Percentiles rank a stretch among this genome's conserved stretches.
These are phyloP conservation scores for Aegle marmelos DNA, from an alignment of 345 rosid genomes.

Conservation along the genomic window DNA sequence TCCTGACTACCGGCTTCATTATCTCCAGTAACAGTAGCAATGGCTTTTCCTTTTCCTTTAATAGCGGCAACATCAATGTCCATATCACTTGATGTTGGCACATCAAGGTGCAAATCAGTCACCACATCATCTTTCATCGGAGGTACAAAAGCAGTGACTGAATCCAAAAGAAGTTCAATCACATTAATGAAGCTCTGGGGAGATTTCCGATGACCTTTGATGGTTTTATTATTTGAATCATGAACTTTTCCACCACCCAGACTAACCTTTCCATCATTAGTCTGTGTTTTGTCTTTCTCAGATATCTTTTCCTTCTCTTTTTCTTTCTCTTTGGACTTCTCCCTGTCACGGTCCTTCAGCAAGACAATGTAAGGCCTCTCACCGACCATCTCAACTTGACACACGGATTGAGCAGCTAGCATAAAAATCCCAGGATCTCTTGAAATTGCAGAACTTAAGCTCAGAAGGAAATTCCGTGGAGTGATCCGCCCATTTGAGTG, in stretches of 20 bases:
- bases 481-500: conserved; percentile 79
- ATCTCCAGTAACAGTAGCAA: conserved; percentile 56
- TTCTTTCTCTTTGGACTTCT: conserved; percentile 68
- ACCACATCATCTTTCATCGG: conserved; percentile 49
- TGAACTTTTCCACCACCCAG: conserved; percentile 42
- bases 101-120: conserved; percentile 30
- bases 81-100: conserved; percentile 64
- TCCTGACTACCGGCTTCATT: conserved; percentile 52
- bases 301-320: conserved; percentile 59
- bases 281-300: conserved; percentile 59
- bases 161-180: conserved; percentile 88
- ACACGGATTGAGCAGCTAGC: conserved; percentile 74
- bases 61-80: conserved; percentile 78
- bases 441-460: conserved; percentile 69
- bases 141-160: conserved; percentile 58
- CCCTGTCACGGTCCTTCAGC: conserved; percentile 87
- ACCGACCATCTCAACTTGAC: conserved; percentile 95
- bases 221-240: conserved; percentile 61
- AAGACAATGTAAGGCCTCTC: conserved; percentile 84
- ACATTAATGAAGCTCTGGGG: conserved; percentile 78
- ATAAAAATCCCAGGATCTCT: conserved; percentile 84
- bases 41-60: conserved; percentile 89
- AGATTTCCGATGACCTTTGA: conserved; percentile 70
- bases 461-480: conserved; percentile 70
- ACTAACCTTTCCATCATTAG: conserved; percentile 59